These are phyloP conservation scores for Verticillium klebahnii DNA, from an alignment of 2,329 filamentous ascomycete species.

Conservation along the genomic window DNA sequence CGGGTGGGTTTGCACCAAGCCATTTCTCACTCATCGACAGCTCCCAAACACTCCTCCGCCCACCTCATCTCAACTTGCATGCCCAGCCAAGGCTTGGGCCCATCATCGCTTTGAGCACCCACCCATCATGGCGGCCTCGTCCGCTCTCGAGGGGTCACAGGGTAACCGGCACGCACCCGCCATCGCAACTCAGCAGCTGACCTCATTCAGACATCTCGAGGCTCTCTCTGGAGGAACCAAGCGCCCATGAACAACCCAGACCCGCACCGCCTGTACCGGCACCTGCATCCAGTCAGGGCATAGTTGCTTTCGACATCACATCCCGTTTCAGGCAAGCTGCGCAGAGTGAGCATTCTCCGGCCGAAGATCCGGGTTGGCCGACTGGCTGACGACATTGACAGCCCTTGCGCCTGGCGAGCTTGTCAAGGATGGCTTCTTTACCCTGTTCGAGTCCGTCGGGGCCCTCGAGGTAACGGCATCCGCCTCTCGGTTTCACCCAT, in stretches of 20 bases:
- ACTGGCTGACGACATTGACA: conserved; percentile 28
- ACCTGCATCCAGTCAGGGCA: conserved; percentile 25
- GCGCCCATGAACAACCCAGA: conserved; percentile 23
- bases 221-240: conserved; percentile 30
- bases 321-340: conserved; percentile 48
- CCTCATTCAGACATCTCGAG: conserved; percentile 31
- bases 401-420: conserved; percentile 76
- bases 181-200: not conserved
- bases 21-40: not conserved
- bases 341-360: conserved; percentile 36
- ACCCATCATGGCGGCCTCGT: not conserved
- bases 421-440: conserved; percentile 91
- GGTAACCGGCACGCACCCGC: not conserved
- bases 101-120: not conserved
- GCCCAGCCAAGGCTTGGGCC: not conserved
- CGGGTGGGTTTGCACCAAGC: not conserved
- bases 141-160: not conserved
- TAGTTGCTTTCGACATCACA: conserved; percentile 56
- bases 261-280: conserved; percentile 28
- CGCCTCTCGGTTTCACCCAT: not conserved
- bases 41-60: not conserved
- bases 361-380: not conserved
- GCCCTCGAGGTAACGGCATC: conserved; percentile 62
- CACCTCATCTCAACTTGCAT: not conserved
- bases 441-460: conserved; percentile 88